phyloP scores from a whole-genome alignment of 441 rosid genomes.

The Eruca vesicaria region DNA sequence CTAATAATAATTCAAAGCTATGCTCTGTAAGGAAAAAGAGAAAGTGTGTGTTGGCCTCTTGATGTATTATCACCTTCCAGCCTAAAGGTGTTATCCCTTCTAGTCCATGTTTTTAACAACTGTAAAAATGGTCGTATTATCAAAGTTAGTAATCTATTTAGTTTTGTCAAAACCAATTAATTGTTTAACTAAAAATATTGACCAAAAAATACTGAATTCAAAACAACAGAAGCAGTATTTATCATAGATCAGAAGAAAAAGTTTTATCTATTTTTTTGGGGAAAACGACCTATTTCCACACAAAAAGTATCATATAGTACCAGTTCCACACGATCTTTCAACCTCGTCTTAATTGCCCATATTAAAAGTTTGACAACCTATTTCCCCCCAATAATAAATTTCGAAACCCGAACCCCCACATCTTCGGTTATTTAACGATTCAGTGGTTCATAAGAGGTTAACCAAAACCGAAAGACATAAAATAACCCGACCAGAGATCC shows the following conservation, averaged over 20 bases:
- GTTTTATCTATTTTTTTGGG: no score
- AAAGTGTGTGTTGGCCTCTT: background rate
- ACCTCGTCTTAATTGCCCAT: background rate
- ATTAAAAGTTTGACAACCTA: background rate
- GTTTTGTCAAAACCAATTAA: conserved; percentile 2
- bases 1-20: conserved; percentile 22
- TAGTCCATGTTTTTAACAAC: background rate
- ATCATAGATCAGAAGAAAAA: no score
- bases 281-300: background rate
- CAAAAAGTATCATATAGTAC: background rate
- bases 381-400: background rate
- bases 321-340: background rate
- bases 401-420: background rate
- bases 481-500: background rate
- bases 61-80: background rate
- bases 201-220: background rate
- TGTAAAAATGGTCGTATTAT: background rate
- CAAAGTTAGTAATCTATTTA: background rate
- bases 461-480: background rate
- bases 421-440: background rate
- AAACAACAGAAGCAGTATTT: background rate
- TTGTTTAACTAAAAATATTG: background rate
- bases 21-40: conserved; percentile 2
- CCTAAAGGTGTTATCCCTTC: background rate
- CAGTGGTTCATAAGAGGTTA: background rate